Evolutionary conservation across 768 basidiomycete genomes (phyloP), one percentile per base, ranked within the genome.

Genomic region (Mycena crocata): DNA sequence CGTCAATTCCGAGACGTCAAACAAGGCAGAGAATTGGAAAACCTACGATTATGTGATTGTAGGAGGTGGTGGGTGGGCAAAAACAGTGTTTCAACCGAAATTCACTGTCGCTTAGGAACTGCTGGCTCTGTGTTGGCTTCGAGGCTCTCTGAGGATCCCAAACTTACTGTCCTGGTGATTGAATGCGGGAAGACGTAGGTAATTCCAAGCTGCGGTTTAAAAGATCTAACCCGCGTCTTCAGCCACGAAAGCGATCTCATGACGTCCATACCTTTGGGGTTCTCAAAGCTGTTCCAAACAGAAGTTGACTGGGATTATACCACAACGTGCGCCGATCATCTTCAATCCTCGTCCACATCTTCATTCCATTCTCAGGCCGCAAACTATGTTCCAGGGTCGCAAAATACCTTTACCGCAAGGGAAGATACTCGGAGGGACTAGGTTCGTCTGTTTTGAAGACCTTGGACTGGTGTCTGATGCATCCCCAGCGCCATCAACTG

Each of bases 71-170:
- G 50, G 1, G 65, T 57, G 10, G 9, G 2, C 13, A 28, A 26
- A 32, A 13, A 14, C 13, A 28, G 13, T 34, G 34, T 19, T n/a
- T 12, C 24, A 15, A 13, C 49, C 44, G 54, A 54, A 5, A 19
- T 17, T 34, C 12, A 8, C 34, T 21, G 12, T 34, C 12, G 9
- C 34, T 21, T n/a, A 66, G 85, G 85, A 24, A 81, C 80, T 21
- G 84, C 84, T 2, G 84, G 85, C 0, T 80, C 81, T 55, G 82
- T 83, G 8, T 71, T 86, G 14, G 85, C 84, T 9, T 80, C 76
- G 17, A 78, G 85, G 42, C 75, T 86, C 30, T 77, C 83, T 0
- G 84, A 85, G 66, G 73, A 80, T 46, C 40, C 77, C 1, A 71
- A 73, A 2, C 31, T 78, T 0, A 76, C 72, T 0, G 83, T 85